phyloP scores from a whole-genome alignment of 805 yeast species.

The Metschnikowia cubensis region DNA sequence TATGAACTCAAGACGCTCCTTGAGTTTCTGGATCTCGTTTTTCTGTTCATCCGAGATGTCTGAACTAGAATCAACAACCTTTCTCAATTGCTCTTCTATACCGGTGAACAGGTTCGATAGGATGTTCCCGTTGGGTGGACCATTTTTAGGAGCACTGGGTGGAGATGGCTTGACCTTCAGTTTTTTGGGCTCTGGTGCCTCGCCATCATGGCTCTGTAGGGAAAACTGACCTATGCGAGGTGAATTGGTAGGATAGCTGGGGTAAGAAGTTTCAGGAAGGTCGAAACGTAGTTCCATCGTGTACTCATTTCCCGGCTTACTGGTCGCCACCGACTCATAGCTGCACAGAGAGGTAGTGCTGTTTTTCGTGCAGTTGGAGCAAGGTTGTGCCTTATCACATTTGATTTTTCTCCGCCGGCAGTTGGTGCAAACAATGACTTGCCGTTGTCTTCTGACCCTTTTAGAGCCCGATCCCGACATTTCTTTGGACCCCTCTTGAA shows the following conservation, averaged over 20 bases:
- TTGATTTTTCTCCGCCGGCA: slow-evolving; percentile 32
- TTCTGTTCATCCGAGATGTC: slow-evolving; percentile 4
- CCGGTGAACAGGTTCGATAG: neutral
- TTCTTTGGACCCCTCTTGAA: neutral
- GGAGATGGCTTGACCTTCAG: neutral
- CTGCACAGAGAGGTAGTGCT: slow-evolving; percentile 18
- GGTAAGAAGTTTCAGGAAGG: neutral
- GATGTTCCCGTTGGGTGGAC: neutral
- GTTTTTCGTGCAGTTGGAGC: slow-evolving; percentile 24
- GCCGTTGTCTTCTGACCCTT: slow-evolving; percentile 19
- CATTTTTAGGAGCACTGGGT: neutral
- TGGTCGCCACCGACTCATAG: slow-evolving; percentile 15
- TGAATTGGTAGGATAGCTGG: neutral
- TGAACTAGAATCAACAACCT: neutral
- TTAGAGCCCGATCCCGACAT: neutral
- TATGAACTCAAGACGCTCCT: slow-evolving; percentile 15
- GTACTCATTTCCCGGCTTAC: slow-evolving; percentile 9
- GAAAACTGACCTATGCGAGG: slow-evolving; percentile 2
- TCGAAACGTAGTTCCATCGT: slow-evolving; percentile 12
- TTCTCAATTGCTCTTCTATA: neutral
- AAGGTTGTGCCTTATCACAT: slow-evolving; percentile 28
- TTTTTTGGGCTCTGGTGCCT: neutral
- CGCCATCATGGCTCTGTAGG: neutral
- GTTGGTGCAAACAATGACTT: slow-evolving; percentile 27
- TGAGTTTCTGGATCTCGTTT: slow-evolving; percentile 16